These are phyloP conservation scores for Dictyostelium citrinum DNA, from an alignment of 78 protist genomes.

Conservation along the genomic window DNA sequence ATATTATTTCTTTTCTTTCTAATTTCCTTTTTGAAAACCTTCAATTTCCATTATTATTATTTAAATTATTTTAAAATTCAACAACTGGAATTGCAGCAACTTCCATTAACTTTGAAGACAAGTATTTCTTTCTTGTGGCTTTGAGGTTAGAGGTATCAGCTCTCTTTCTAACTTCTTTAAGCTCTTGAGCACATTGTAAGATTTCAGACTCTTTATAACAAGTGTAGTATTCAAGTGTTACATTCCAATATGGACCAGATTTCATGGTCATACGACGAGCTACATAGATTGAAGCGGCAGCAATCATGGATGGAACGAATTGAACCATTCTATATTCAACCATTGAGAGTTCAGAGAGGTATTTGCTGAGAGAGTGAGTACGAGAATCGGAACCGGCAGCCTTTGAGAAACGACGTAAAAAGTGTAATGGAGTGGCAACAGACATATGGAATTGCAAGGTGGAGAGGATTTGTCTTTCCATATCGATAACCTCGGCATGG, in stretches of 20 bases:
- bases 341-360: conserved; percentile 91
- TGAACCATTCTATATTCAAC: conserved; percentile 81
- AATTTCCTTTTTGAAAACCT: not conserved
- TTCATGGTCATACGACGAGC: conserved; percentile 80
- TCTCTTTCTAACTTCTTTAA: conserved; percentile 60
- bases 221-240: conserved; percentile 80
- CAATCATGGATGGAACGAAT: conserved; percentile 92
- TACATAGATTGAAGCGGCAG: conserved; percentile 91
- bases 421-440: conserved; percentile 87
- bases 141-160: conserved; percentile 26
- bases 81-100: conserved; percentile 74
- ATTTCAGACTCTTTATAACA: conserved; percentile 75
- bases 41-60: not conserved
- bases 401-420: conserved; percentile 94
- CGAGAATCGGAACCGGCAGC: conserved; percentile 82
- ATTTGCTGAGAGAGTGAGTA: conserved; percentile 85
- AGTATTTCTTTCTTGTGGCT: conserved; percentile 78
- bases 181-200: conserved; percentile 48
- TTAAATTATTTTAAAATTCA: conserved; percentile 30
- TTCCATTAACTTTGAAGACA: conserved; percentile 46
- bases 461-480: conserved; percentile 90
- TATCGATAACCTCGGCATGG: conserved; percentile 91
- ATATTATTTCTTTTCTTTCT: not conserved
- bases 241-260: conserved; percentile 72
- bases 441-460: conserved; percentile 89